Percentiles rank a stretch among this genome's conserved stretches.
phyloP scores from a whole-genome alignment of 805 yeast genomes.

The Candida palmyrensis region DNA sequence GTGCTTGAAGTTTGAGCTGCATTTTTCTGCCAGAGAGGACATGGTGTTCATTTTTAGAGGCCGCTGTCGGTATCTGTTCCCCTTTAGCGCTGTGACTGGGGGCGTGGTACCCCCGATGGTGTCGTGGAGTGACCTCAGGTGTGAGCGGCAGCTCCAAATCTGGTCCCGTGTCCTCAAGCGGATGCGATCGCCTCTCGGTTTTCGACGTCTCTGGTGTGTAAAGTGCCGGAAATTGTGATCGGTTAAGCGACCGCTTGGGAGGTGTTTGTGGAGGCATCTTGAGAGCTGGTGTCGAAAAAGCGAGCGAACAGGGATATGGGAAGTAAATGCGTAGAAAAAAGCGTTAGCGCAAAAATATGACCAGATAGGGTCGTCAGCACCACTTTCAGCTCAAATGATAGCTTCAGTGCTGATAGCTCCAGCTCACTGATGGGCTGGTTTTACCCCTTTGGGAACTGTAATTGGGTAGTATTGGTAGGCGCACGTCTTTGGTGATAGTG shows the following conservation, averaged over 20 bases:
- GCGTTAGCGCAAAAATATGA: no score
- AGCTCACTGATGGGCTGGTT: no score
- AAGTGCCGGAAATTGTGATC: not conserved
- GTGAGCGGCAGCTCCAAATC: not conserved
- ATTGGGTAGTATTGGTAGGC: no score
- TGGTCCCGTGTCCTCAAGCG: not conserved
- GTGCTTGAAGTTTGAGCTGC: slow-evolving; percentile 1
- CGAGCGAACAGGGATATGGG: not conserved
- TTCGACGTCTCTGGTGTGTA: slow-evolving; percentile 3
- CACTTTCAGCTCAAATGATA: no score
- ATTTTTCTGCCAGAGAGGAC: not conserved
- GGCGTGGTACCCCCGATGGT: not conserved
- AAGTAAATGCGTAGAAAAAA: not conserved
- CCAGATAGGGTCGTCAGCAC: no score
- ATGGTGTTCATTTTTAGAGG: not conserved
- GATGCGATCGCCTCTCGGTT: not conserved
- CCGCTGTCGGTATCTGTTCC: not conserved
- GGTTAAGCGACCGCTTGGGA: slow-evolving; percentile 1
- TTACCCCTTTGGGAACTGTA: no score
- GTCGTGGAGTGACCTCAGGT: not conserved
- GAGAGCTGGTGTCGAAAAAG: not conserved
- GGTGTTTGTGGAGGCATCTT: slow-evolving; percentile 3
- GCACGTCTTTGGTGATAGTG: no score
- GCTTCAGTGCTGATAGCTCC: no score
- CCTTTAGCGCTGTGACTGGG: not conserved